Evolutionary conservation across 2,329 filamentous ascomycete genomes (phyloP), one percentile per base, ranked within the genome.

Genomic region (Aureobasidium musti): DNA sequence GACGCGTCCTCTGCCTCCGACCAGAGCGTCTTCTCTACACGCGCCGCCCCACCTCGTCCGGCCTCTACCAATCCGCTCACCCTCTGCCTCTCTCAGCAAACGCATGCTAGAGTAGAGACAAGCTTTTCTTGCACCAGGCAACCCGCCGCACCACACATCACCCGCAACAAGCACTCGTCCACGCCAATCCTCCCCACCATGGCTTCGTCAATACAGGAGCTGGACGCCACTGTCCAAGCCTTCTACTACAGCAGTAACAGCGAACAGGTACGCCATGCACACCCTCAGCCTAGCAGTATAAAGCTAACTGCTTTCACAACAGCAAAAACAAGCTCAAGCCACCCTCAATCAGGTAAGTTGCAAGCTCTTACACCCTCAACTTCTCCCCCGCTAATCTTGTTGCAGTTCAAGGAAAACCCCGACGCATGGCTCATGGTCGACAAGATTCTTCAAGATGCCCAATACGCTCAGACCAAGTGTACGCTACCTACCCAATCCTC

Each of bases 351-450:
- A 96, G 87, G 91, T 94, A 85, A 77, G 86, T 35, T 13, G 61
- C 47, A 64, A 64, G 61, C 61, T 64, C 39, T 54, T 43, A 26
- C 23, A 54, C 23, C 30, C 28, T 17, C 50, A 59, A 39, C 43
- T 21, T 47, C 28, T 52, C 28, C 33, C 37, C 50, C 63, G 35
- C 35, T 50, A 19, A 63, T 41, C 69, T 52, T 63, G 56, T 59
- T 71, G 69, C 75, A 98, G 91, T 99, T 99, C 86, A 98, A 98
- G 80, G 95, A 98, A 83, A 96, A 98, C 76, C 93, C 94, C 67
- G 95, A 99, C 82, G 90, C 95, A 68, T 99, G 95, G 95, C 86
- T 98, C 71, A 87, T 97, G 78, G 95, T 98, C 74, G 95, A 97
- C 78, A 93, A 97, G 82, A 97, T 99, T 75, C 86, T 99, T 69